phyloP scores from a whole-genome alignment of 306 rosid genomes.

The Castanea crenata region DNA sequence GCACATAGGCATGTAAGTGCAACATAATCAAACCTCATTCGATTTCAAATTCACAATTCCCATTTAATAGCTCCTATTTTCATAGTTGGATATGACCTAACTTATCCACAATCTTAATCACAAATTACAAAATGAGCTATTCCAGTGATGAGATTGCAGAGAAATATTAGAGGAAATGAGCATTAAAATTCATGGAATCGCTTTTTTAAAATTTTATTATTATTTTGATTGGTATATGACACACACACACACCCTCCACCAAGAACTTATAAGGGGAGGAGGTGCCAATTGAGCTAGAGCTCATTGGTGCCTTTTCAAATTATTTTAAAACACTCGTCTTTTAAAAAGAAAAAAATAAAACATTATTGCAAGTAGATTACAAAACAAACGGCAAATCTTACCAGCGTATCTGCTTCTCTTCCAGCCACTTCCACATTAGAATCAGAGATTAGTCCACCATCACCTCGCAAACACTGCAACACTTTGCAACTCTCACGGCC shows the following conservation, averaged over 20 bases:
- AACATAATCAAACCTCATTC: neutral
- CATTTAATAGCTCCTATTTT: neutral
- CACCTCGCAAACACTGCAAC: conserved; percentile 92
- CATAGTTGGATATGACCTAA: neutral
- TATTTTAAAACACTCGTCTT: too few species aligned
- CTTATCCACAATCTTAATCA: neutral
- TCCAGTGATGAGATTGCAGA: neutral
- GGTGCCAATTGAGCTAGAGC: too few species aligned
- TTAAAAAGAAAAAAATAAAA: too few species aligned
- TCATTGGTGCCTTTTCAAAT: too few species aligned
- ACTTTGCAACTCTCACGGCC: conserved; percentile 90
- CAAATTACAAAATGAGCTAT: neutral
- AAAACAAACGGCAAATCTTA: conserved; percentile 39
- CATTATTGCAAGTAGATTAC: conserved; percentile 3
- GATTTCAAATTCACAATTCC: neutral
- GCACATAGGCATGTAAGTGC: neutral
- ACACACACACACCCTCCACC: too few species aligned
- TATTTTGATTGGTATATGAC: too few species aligned
- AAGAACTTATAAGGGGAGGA: too few species aligned
- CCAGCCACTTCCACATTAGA: conserved; percentile 92
- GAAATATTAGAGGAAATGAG: neutral
- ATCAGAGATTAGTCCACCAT: conserved; percentile 97
- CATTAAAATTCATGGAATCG: neutral
- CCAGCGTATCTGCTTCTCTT: conserved; percentile 97
- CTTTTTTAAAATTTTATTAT: neutral